A percentile compares a stretch with the other conserved stretches of the same genome.
Conservation (phyloP, 306 rosid species). For the Cicer judaicum region DNA sequence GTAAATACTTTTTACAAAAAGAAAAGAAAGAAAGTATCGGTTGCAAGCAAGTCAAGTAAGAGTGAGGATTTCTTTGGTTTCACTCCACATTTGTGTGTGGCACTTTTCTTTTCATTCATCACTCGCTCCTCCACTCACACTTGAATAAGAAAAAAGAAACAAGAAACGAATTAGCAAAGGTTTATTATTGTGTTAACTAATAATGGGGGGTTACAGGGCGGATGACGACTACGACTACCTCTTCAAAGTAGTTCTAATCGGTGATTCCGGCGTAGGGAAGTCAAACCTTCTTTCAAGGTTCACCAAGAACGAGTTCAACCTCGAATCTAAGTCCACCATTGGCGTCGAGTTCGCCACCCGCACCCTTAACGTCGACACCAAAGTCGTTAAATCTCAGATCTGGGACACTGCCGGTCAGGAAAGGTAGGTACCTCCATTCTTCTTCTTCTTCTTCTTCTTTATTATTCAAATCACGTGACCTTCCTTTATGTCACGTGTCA, state of each 20-base stretch:
- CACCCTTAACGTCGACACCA: neutral
- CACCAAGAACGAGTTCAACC: slow-evolving; percentile 1
- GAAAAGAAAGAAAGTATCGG: neutral
- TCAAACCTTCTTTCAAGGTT: neutral
- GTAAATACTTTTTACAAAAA: no score
- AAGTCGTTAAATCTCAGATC: neutral
- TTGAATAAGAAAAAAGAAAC: neutral
- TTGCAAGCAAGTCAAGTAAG: neutral
- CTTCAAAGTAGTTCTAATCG: neutral
- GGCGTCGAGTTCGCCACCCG: neutral
- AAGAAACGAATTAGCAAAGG: no score
- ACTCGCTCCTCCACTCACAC: neutral
- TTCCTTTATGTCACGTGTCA: neutral
- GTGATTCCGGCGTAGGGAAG: neutral
- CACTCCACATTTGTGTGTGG: neutral
- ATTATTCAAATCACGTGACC: neutral
- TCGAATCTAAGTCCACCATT: neutral
- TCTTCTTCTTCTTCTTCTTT: neutral
- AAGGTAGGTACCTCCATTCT: neutral
- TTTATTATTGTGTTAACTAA: no score
- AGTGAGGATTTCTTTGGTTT: neutral
- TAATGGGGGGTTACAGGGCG: neutral
- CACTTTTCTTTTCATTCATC: neutral
- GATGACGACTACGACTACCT: slow-evolving; percentile 1
- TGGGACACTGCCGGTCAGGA: neutral